Evolutionary conservation across 345 rosid species (phyloP).

Genomic region (Eucalyptus paniculata): DNA sequence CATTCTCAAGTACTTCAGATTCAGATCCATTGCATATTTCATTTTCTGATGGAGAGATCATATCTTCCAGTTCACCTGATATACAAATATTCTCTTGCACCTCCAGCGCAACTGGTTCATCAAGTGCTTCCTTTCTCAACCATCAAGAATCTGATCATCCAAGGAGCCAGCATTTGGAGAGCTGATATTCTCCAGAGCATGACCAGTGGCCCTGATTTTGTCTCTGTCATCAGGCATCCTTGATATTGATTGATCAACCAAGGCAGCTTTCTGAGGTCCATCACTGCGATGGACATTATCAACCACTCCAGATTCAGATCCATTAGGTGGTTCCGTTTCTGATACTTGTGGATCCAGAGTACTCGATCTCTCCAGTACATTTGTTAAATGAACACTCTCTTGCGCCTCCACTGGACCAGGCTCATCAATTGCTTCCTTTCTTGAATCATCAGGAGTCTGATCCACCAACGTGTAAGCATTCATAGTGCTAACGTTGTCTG

Average conservation of each 20-base stretch:
- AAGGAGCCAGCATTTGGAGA: not conserved
- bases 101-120: not conserved
- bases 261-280: not conserved
- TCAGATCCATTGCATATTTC: not conserved
- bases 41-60: not conserved
- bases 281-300: not conserved
- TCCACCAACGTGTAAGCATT: not conserved
- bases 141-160: not conserved
- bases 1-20: not conserved
- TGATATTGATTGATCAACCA: not conserved
- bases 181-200: constrained; percentile 12
- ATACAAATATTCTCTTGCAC: not conserved
- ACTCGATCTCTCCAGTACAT: not conserved
- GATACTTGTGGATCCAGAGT: not conserved
- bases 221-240: not conserved
- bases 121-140: not conserved
- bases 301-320: not conserved
- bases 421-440: not conserved
- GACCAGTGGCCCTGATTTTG: not conserved
- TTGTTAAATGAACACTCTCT: not conserved
- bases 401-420: not conserved
- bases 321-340: not conserved
- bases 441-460: not conserved
- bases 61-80: not conserved
- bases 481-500: constrained; percentile 4